Evolutionary conservation across 1,284 basidiomycete genomes (phyloP).

Genomic region (Polyporus tsugae): DNA sequence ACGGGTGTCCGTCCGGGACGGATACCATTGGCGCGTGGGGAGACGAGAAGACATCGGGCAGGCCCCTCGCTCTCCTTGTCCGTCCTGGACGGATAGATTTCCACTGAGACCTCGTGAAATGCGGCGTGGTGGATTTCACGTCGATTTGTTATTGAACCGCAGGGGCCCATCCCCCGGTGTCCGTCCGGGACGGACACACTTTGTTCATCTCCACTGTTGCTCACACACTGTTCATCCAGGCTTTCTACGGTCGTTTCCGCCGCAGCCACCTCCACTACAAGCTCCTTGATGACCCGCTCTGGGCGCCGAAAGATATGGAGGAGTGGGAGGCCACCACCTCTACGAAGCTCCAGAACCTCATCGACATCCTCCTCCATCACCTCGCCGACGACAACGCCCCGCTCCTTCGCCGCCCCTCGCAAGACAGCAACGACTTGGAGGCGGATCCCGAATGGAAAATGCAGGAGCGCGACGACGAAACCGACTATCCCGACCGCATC

Average conservation of each 20-base stretch:
- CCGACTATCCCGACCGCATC: background rate
- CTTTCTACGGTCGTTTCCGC: background rate
- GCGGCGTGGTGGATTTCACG: too few relatives aligned
- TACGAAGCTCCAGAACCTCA: background rate
- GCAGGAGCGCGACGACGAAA: background rate
- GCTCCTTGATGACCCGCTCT: background rate
- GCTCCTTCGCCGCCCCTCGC: too few relatives aligned
- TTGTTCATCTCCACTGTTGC: background rate
- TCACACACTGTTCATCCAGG: background rate
- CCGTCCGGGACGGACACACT: background rate
- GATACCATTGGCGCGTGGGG: too few relatives aligned
- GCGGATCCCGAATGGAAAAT: background rate
- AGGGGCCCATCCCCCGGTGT: background rate
- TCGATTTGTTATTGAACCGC: too few relatives aligned
- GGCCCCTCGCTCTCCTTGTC: too few relatives aligned
- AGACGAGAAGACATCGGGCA: too few relatives aligned
- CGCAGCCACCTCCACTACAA: background rate
- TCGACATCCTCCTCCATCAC: background rate
- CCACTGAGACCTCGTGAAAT: too few relatives aligned
- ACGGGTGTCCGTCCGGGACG: too few relatives aligned
- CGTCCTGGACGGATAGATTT: too few relatives aligned
- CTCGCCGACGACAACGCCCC: background rate
- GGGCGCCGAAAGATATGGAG: background rate
- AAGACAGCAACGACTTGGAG: too few relatives aligned
- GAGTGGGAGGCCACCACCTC: background rate